Base-by-base conservation (phyloP, 2,329 filamentous ascomycete genomes). In the Pseudogymnoascus sp. region DNA sequence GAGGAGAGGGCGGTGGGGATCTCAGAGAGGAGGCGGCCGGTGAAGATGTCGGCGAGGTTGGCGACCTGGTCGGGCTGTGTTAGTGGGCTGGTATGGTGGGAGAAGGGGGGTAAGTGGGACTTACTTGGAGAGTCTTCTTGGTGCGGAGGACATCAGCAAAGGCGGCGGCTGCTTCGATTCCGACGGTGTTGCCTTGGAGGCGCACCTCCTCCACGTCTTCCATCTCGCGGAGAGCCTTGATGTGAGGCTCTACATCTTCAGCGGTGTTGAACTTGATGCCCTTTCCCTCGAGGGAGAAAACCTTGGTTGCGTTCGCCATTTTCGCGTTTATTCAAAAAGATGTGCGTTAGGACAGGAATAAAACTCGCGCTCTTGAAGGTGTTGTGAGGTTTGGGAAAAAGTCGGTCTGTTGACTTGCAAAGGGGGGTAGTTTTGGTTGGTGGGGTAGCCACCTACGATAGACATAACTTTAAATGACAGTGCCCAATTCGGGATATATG, bases 31-130 rank as follows among this genome's bases (percentile, higher is more conserved):
- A 97, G 84, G 67, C 94, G 90, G 33, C 90, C 90, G 62, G 94
- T 99, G 79, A 97, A 99, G 79, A 99, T 96, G 75, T 99, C 94
- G 74, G 92, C 92, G 62, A 99, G 81, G 77, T 97, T 96, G 71
- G 90, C 92, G 71, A 87, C 79, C 85, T 87, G 69, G 35, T 57
- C n/a, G 28, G 35, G 59, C 8, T 41, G 14, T 15, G 25, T 53
- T 53, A 53, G 47, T 11, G 25, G 4, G 6, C 28, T 33, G 43
- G 43, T 18, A 6, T 53, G 43, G 43, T 33, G 25, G 43, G 1
- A 14, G n/a, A 38, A 58, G 36, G 39, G 69, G 63, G 43, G 33
- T n/a, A 14, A 2, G 33, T 33, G 50, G 50, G 38, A 65, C 76
- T 61, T 78, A 90, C 88, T 77, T 89, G 83, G 41, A 97, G 80